Base-by-base conservation (phyloP, 2,329 filamentous ascomycete genomes). In the Stagonosporopsis chrysanthemi region DNA sequence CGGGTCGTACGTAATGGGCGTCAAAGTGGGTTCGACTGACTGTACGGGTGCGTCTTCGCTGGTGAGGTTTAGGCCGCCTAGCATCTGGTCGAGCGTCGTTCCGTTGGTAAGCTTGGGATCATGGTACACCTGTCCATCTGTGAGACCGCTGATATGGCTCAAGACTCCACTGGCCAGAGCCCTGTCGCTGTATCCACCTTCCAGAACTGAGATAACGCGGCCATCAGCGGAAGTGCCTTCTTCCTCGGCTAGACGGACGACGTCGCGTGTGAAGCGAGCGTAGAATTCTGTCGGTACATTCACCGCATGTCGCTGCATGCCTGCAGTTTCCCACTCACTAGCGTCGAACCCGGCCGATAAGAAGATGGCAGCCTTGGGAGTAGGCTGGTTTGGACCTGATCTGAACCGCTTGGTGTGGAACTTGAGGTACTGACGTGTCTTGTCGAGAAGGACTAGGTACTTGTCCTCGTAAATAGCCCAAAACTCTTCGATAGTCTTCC, bases 271-370 rank as follows among this genome's bases (percentile, higher is more conserved):
- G 63, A 99, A 90, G 1, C 90, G 87, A 45, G 95, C 95, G 72
- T 98, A 99, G 74, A 99, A 99, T 50, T 94, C 91, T 0, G 94
- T 99, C 0, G 95, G 94, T 2, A 99, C 95, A 70, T 97, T 97
- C 69, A 97, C 93, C 56, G 90, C 89, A 76, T 99, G 95, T 43
- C 95, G 86, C 77, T 99, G 95, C 95, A 99, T 99, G 3, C 91
- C 92, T 4, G 85, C 82, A 17, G 90, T 88, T 75, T 99, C 95
- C 88, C 91, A 96, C 73, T 99, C 92, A 71, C 93, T 97, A 3
- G 95, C 95, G 77, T 99, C 95, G 64, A 99, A 99, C 0, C 95
- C 96, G 2, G 95, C 93, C 42, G 94, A 98, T 46, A 99, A 80
- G 78, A 99, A 99, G 42, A 99, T 92, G 31, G 91, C 94, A 2